phyloP scores from a whole-genome alignment of 2,329 filamentous ascomycete species.

The Xylaria sp. region DNA sequence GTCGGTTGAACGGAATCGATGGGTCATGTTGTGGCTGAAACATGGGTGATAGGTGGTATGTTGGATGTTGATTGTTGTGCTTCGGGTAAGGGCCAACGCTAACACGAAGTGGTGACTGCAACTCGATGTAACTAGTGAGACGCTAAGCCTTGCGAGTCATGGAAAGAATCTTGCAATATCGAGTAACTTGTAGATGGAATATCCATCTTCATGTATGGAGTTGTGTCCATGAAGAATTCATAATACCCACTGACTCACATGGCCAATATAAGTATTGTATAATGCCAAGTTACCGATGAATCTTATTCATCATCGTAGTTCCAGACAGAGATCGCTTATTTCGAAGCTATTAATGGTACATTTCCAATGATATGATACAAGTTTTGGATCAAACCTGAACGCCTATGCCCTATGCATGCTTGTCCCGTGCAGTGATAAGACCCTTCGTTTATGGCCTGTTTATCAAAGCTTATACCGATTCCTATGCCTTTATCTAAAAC shows the following conservation, averaged over 20 bases:
- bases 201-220: background rate
- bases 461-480: background rate
- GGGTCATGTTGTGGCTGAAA: slow-evolving; percentile 8
- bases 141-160: background rate
- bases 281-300: too few species aligned
- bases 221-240: background rate
- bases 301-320: background rate
- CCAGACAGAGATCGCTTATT: background rate
- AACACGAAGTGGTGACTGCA: background rate
- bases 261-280: too few species aligned
- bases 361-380: background rate
- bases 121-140: slow-evolving; percentile 5
- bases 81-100: too few species aligned
- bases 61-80: slow-evolving; percentile 4
- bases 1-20: background rate
- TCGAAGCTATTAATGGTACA: slow-evolving; percentile 5
- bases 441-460: background rate
- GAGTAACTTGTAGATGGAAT: background rate
- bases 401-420: background rate
- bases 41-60: background rate
- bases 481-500: background rate
- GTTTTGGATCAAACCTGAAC: background rate
- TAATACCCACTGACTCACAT: background rate
- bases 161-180: background rate
- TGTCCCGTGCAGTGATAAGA: background rate